A percentile compares a stretch with the other conserved stretches of the same genome.
Conservation (phyloP, 1,139 yeast species). For the Trichomonascaceae sp. region DNA sequence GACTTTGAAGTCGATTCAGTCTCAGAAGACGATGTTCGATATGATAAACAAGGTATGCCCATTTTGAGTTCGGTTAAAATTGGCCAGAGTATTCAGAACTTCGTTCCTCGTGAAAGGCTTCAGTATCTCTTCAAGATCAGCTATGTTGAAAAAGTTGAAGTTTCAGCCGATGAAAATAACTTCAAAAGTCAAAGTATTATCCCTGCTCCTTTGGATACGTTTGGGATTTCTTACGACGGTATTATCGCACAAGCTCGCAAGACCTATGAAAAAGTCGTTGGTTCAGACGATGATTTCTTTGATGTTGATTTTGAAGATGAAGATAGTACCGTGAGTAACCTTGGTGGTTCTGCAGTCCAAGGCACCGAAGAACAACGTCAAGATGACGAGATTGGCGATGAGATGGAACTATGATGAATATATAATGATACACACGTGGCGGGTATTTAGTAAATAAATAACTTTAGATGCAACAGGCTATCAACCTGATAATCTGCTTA, state of each 20-base stretch:
- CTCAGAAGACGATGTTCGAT: constrained; percentile 50
- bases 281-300: constrained; percentile 90
- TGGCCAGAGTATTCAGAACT: constrained; percentile 77
- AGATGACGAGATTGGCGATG: constrained; percentile 53
- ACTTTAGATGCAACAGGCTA: not conserved
- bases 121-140: constrained; percentile 74
- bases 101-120: constrained; percentile 73
- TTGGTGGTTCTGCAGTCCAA: constrained; percentile 5
- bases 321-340: constrained; percentile 38
- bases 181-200: constrained; percentile 24
- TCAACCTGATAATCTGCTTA: not conserved
- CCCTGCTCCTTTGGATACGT: constrained; percentile 62
- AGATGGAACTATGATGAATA: constrained; percentile 51
- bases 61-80: constrained; percentile 73
- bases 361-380: constrained; percentile 10
- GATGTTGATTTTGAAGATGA: constrained; percentile 96
- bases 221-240: constrained; percentile 89
- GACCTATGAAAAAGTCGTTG: constrained; percentile 71
- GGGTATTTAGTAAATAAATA: not conserved
- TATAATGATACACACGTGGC: not conserved
- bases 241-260: constrained; percentile 74
- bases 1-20: constrained; percentile 49
- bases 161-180: constrained; percentile 11
- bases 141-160: constrained; percentile 51
- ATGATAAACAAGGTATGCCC: constrained; percentile 54